A percentile compares a stretch with the other conserved stretches of the same genome.
These are phyloP conservation scores for Groenewaldozyma sp. DNA, from an alignment of 1,139 yeast genomes.

Conservation along the genomic window DNA sequence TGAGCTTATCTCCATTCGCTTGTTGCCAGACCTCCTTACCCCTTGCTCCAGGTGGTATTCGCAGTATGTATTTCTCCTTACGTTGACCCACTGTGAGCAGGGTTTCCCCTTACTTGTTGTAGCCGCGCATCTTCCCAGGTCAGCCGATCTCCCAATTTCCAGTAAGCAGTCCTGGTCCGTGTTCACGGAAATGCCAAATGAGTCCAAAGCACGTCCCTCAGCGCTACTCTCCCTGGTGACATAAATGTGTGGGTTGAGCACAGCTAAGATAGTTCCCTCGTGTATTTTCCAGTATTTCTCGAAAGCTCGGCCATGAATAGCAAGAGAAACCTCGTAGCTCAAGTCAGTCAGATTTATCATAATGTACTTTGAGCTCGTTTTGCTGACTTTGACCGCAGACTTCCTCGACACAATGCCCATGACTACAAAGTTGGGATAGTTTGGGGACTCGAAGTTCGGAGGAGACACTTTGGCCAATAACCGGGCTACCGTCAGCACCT, in stretches of 20 bases:
- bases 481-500: conserved; percentile 15
- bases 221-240: conserved; percentile 24
- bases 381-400: conserved; percentile 40
- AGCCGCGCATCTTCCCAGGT: conserved; percentile 61
- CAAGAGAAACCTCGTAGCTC: conserved; percentile 43
- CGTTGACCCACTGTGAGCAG: conserved; percentile 57
- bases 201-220: conserved; percentile 22
- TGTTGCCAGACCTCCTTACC: conserved; percentile 29
- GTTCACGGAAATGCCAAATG: conserved; percentile 55
- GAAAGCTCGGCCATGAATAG: conserved; percentile 60
- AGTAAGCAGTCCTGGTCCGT: conserved; percentile 45
- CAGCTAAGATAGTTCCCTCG: conserved; percentile 63
- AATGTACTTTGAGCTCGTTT: conserved; percentile 44
- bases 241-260: conserved; percentile 64
- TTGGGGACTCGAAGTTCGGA: conserved; percentile 62
- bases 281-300: conserved; percentile 62
- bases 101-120: conserved; percentile 36
- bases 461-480: conserved; percentile 44
- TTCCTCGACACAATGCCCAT: conserved; percentile 59
- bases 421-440: conserved; percentile 64
- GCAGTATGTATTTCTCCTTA: conserved; percentile 47
- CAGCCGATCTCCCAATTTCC: conserved; percentile 65
- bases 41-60: conserved; percentile 60
- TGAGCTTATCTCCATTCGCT: conserved; percentile 62
- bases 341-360: conserved; percentile 63